phyloP scores from a whole-genome alignment of 2,329 filamentous ascomycete species.

The Aspergillus niger region DNA sequence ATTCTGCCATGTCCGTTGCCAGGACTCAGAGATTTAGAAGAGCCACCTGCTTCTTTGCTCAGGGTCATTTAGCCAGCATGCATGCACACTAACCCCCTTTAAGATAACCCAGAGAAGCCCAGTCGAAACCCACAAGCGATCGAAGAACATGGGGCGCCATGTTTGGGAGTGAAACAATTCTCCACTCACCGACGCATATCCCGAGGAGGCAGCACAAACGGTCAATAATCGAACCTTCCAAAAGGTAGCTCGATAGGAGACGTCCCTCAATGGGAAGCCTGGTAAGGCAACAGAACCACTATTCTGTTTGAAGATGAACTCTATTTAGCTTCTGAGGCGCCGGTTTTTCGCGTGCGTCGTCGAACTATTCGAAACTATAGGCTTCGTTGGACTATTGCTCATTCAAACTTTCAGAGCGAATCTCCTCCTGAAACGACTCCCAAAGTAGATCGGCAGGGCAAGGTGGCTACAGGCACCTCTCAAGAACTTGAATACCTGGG shows the following conservation, averaged over 20 bases:
- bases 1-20: not conserved
- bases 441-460: not conserved
- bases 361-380: not conserved
- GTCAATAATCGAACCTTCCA: slow-evolving; percentile 8
- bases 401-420: not conserved
- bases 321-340: slow-evolving; percentile 2
- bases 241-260: not conserved
- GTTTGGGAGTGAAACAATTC: slow-evolving; percentile 17
- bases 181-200: slow-evolving; percentile 6
- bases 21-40: not conserved
- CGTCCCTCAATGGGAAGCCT: not conserved
- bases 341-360: not conserved
- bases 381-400: not conserved
- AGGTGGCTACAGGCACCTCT: not conserved
- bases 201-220: not conserved
- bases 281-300: not conserved
- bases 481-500: not conserved
- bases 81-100: not conserved
- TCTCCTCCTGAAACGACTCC: not conserved
- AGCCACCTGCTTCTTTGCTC: not conserved
- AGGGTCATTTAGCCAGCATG: not conserved
- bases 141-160: slow-evolving; percentile 6
- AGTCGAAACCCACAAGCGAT: not conserved
- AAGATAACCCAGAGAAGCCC: slow-evolving; percentile 1
- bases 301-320: slow-evolving; percentile 4